Percentiles rank a stretch among this genome's conserved stretches.
phyloP scores from a whole-genome alignment of 306 rosid species.

The Pyrus communis region DNA sequence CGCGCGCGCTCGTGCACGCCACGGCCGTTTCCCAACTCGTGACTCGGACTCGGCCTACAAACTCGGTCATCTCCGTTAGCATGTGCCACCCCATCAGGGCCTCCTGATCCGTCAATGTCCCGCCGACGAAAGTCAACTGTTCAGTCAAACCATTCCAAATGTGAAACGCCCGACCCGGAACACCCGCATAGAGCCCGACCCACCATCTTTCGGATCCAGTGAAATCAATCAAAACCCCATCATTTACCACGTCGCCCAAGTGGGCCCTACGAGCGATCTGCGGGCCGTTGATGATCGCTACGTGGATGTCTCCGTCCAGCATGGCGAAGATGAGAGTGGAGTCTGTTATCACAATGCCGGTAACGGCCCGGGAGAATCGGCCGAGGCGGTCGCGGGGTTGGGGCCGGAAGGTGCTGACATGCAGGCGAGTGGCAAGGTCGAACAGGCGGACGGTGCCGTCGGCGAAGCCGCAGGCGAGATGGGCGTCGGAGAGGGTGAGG shows the following conservation, averaged over 20 bases:
- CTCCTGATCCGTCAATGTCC: slow-evolving; percentile 62
- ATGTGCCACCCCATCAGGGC: slow-evolving; percentile 76
- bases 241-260: slow-evolving; percentile 38
- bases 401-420: slow-evolving; percentile 45
- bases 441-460: slow-evolving; percentile 81
- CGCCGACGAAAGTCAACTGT: slow-evolving; percentile 41
- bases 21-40: slow-evolving; percentile 39
- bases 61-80: slow-evolving; percentile 42
- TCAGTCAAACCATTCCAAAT: slow-evolving; percentile 49
- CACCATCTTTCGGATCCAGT: slow-evolving; percentile 50
- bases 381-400: slow-evolving; percentile 37
- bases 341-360: slow-evolving; percentile 43
- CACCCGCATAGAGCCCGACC: slow-evolving; percentile 81
- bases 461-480: slow-evolving; percentile 71
- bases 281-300: slow-evolving; percentile 15
- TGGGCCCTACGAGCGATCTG: slow-evolving; percentile 10
- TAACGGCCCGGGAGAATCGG: slow-evolving; percentile 48
- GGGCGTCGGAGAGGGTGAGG: slow-evolving; percentile 55
- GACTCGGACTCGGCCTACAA: slow-evolving; percentile 61
- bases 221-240: slow-evolving; percentile 68
- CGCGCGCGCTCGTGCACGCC: slow-evolving; percentile 54
- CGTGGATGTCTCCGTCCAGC: slow-evolving; percentile 56
- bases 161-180: slow-evolving; percentile 56
- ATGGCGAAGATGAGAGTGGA: slow-evolving; percentile 36
- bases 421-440: slow-evolving; percentile 31